phyloP scores from a whole-genome alignment of 352 stramenopile genomes.

The Phytophthora cajani region DNA sequence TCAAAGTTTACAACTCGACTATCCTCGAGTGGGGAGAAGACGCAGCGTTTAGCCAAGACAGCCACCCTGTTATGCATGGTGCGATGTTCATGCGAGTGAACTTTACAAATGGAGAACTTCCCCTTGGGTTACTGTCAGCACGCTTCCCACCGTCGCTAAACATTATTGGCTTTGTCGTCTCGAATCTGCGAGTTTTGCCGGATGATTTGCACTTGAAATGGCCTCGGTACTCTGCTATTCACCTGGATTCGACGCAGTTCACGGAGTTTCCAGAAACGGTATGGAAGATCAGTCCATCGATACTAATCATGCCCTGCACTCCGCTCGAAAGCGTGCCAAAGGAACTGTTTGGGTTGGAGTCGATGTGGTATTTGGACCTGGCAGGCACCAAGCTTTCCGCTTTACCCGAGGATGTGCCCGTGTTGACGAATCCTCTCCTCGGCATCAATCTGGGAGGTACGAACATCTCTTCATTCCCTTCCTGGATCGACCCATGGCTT shows the following conservation, averaged over 20 bases:
- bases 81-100: constrained; percentile 32
- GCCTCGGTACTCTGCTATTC: constrained; percentile 29
- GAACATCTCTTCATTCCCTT: constrained; percentile 33
- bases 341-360: constrained; percentile 32
- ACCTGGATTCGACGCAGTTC: constrained; percentile 34
- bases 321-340: constrained; percentile 28
- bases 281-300: constrained; percentile 23
- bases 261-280: constrained; percentile 29
- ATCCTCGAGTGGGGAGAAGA: constrained; percentile 32
- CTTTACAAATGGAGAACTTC: constrained; percentile 31
- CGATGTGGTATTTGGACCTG: constrained; percentile 37
- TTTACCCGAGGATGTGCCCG: constrained; percentile 22
- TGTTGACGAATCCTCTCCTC: constrained; percentile 23
- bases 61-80: constrained; percentile 24
- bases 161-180: constrained; percentile 36
- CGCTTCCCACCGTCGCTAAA: constrained; percentile 27
- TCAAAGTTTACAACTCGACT: constrained; percentile 46
- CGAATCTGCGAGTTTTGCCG: constrained; percentile 31
- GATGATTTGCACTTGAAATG: constrained; percentile 41
- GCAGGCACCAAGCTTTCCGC: constrained; percentile 26
- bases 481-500: constrained; percentile 38
- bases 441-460: constrained; percentile 31
- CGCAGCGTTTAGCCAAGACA: constrained; percentile 17
- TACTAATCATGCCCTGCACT: constrained; percentile 28
- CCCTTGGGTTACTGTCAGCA: constrained; percentile 24